A percentile compares a stretch with the other conserved stretches of the same genome.
phyloP scores from a whole-genome alignment of 2,329 filamentous ascomycete species.

The Phialophora chinensis region DNA sequence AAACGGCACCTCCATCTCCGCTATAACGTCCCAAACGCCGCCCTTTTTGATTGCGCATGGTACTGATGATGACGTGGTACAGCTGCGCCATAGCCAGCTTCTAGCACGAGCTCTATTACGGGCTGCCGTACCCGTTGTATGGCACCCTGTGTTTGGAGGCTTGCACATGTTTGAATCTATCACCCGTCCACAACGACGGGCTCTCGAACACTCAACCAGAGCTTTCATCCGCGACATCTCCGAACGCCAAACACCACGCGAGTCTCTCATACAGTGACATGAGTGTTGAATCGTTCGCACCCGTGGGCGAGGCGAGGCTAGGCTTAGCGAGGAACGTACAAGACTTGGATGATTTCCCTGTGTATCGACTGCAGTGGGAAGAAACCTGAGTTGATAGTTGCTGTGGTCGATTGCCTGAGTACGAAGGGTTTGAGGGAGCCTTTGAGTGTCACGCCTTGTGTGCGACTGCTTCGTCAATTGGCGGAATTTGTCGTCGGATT shows the following conservation, averaged over 20 bases:
- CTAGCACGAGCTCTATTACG: neutral
- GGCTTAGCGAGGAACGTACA: neutral
- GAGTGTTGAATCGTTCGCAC: neutral
- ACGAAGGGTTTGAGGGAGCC: neutral
- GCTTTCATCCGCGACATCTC: neutral
- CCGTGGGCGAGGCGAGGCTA: neutral
- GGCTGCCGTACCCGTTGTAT: neutral
- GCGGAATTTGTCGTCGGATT: neutral
- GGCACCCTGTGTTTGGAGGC: neutral
- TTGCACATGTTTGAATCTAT: neutral
- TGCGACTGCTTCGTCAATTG: neutral
- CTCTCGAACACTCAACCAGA: neutral
- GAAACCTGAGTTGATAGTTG: neutral
- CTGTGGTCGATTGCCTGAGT: neutral
- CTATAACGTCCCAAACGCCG: neutral
- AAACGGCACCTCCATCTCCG: neutral
- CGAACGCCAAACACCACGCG: neutral
- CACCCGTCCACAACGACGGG: neutral
- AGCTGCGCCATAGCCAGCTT: neutral
- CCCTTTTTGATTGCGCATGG: conserved; percentile 1
- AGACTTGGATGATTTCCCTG: neutral
- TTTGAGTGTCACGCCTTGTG: neutral
- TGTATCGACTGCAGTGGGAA: neutral
- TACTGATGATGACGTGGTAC: neutral
- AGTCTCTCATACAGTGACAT: neutral